A percentile compares a stretch with the other conserved stretches of the same genome.
phyloP scores from a whole-genome alignment of 2,329 filamentous ascomycete species.

The Aureobasidium sp. region DNA sequence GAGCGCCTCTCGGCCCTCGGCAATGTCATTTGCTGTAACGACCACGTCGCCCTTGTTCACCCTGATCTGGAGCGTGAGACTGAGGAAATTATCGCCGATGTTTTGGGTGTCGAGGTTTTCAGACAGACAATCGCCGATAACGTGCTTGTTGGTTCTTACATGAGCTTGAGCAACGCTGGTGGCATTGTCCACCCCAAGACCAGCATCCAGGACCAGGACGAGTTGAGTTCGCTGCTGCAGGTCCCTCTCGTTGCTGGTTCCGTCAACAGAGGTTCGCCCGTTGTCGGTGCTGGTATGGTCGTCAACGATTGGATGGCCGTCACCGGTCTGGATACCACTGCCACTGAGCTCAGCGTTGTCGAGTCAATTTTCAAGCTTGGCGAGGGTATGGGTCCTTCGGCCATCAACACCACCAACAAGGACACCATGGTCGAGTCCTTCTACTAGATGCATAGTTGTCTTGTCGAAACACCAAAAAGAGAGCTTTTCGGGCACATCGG shows the following conservation, averaged over 20 bases:
- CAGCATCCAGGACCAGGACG: conserved; percentile 94
- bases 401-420: conserved; percentile 80
- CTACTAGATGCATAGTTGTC: conserved; percentile 55
- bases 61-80: conserved; percentile 96
- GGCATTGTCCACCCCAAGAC: conserved; percentile 98
- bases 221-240: conserved; percentile 86
- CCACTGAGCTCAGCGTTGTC: conserved; percentile 93
- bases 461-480: background rate
- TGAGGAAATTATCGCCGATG: conserved; percentile 96
- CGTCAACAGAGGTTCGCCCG: conserved; percentile 85
- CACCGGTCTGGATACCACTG: conserved; percentile 85
- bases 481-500: background rate
- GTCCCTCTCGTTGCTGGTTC: conserved; percentile 91
- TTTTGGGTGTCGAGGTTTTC: conserved; percentile 82
- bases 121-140: conserved; percentile 95
- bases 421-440: conserved; percentile 99
- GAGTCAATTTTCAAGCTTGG: conserved; percentile 94
- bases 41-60: conserved; percentile 93
- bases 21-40: conserved; percentile 94
- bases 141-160: conserved; percentile 92
- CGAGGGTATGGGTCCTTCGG: conserved; percentile 72
- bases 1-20: conserved; percentile 91
- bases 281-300: conserved; percentile 95
- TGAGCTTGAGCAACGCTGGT: conserved; percentile 91
- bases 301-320: conserved; percentile 98